A percentile compares a stretch with the other conserved stretches of the same genome.
These are phyloP conservation scores for Deakozyma indianensis DNA, from an alignment of 805 yeast species.

Conservation along the genomic window DNA sequence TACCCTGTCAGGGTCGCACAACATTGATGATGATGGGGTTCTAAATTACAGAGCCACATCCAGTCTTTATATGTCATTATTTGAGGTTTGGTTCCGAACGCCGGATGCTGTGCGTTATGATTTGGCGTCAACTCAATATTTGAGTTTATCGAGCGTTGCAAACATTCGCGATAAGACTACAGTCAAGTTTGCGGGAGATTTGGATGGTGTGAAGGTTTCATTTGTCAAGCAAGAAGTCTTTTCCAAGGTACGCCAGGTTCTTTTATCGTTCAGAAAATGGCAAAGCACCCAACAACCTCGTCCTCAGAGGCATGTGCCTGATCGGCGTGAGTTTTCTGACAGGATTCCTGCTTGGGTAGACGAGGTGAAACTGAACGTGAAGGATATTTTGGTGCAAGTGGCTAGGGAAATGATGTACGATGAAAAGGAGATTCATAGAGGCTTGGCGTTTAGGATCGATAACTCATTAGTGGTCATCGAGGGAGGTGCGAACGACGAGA, in stretches of 20 bases:
- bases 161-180: conserved; percentile 17
- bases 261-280: background rate
- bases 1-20: conserved; percentile 17
- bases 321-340: background rate
- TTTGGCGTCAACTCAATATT: conserved; percentile 13
- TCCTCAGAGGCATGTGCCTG: background rate
- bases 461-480: conserved; percentile 2
- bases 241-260: conserved; percentile 15
- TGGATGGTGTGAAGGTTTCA: conserved; percentile 15
- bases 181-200: conserved; percentile 13
- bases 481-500: background rate
- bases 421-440: conserved; percentile 7
- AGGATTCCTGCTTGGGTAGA: conserved; percentile 12
- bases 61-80: conserved; percentile 13
- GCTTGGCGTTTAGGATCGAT: conserved; percentile 10
- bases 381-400: conserved; percentile 6
- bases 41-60: conserved; percentile 13
- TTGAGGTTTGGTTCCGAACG: conserved; percentile 19
- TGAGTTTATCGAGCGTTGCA: conserved; percentile 12
- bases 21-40: conserved; percentile 6
- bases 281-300: background rate
- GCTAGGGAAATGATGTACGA: conserved; percentile 11
- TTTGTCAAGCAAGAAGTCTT: conserved; percentile 21
- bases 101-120: conserved; percentile 15
- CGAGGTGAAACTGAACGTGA: conserved; percentile 4